Conservation (phyloP, 176 grass and related monocot species). For the Hordeum marinum region DNA sequence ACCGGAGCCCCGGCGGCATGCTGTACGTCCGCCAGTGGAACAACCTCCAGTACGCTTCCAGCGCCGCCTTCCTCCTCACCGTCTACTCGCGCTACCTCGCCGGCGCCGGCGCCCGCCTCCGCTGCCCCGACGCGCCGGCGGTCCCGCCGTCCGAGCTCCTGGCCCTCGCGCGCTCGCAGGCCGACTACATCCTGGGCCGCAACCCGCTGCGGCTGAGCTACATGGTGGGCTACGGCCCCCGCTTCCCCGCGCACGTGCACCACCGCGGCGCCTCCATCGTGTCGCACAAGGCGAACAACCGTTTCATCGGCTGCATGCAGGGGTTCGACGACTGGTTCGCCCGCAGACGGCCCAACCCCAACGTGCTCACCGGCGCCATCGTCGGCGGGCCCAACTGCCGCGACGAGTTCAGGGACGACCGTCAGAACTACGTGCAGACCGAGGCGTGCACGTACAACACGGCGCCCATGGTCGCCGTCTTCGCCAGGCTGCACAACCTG, state of each 20-base stretch:
- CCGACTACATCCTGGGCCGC: constrained; percentile 74
- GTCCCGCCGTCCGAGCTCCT: constrained; percentile 35
- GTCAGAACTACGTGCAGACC: constrained; percentile 75
- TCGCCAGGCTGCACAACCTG: constrained; percentile 65
- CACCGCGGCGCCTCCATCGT: constrained; percentile 82
- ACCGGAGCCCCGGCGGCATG: constrained; percentile 70
- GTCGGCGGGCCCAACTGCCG: constrained; percentile 66
- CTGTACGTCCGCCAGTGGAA: constrained; percentile 83
- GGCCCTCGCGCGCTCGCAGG: constrained; percentile 58
- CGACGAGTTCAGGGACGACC: constrained; percentile 72
- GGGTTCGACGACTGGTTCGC: constrained; percentile 85
- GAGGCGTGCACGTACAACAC: constrained; percentile 94
- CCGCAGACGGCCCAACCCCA: constrained; percentile 46
- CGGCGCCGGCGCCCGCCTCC: neutral
- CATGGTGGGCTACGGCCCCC: constrained; percentile 66
- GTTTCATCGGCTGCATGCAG: constrained; percentile 87
- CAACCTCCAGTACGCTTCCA: constrained; percentile 83
- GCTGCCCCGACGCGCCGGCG: constrained; percentile 33
- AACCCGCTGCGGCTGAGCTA: constrained; percentile 86
- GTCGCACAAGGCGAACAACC: constrained; percentile 67
- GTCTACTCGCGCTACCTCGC: constrained; percentile 57
- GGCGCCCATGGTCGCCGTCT: constrained; percentile 76
- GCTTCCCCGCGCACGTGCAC: constrained; percentile 61
- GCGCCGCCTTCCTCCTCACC: constrained; percentile 73
- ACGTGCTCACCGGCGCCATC: constrained; percentile 74